Conservation (phyloP, 257 asterid genomes). For the Solanum corneliomulleri region DNA sequence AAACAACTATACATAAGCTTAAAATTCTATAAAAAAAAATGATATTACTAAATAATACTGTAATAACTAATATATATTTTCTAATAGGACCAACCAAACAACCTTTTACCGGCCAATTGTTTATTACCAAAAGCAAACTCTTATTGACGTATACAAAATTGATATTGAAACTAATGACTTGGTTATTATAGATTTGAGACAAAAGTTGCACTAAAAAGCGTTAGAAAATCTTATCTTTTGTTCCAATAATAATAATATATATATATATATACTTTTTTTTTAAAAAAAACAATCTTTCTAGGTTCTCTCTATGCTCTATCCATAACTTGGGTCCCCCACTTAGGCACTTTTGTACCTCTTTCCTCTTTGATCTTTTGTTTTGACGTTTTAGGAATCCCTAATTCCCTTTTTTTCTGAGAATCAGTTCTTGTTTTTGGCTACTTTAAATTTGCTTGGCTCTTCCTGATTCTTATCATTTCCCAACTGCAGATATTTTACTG, state of each 20-base stretch:
- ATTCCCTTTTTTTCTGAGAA: background rate
- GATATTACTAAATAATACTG: too few relatives aligned
- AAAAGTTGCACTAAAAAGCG: background rate
- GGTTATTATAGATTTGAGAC: background rate
- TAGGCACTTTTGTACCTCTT: background rate
- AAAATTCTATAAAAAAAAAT: background rate
- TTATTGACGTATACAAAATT: background rate
- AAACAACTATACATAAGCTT: too few relatives aligned
- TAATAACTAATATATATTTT: background rate
- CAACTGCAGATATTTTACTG: background rate
- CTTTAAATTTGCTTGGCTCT: background rate
- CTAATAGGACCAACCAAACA: background rate
- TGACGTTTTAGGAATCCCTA: background rate
- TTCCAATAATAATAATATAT: background rate
- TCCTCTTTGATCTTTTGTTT: background rate
- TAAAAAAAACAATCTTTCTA: background rate
- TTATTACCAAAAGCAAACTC: background rate
- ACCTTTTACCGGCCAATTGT: background rate
- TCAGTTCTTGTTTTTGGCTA: background rate
- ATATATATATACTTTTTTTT: background rate
- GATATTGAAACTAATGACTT: background rate
- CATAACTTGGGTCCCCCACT: background rate
- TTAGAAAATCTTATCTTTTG: constrained; percentile 1
- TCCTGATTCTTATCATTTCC: background rate
- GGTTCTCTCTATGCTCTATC: background rate